Conservation (phyloP, 2,329 filamentous ascomycete genomes). For the Botrytis galanthina region DNA sequence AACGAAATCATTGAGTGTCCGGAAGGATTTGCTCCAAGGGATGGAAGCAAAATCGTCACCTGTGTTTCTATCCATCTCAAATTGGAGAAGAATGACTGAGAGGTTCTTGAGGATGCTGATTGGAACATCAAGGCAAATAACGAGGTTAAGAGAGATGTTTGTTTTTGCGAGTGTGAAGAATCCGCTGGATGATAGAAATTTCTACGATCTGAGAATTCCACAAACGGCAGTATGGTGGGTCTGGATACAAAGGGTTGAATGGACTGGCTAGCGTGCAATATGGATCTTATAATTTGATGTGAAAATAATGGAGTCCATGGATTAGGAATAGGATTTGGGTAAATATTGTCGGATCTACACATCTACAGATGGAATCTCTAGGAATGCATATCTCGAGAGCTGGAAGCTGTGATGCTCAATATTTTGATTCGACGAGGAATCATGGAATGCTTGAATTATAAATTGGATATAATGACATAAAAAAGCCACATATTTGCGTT, state of each 20-base stretch:
- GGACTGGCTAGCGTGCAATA: not conserved
- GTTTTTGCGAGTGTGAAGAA: not conserved
- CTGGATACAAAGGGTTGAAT: not conserved
- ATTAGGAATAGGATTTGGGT: not conserved
- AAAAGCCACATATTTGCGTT: not conserved
- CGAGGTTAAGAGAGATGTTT: not conserved
- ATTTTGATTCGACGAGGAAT: not conserved
- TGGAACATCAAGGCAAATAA: not conserved
- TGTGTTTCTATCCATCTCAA: not conserved
- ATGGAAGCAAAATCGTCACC: not conserved
- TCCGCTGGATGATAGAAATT: not conserved
- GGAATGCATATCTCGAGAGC: not conserved
- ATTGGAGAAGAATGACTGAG: not conserved
- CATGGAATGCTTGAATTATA: not conserved
- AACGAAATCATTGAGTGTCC: not conserved
- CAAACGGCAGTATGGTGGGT: not conserved
- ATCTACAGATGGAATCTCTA: not conserved
- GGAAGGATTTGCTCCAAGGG: not conserved
- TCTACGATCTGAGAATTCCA: not conserved
- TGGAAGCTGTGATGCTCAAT: not conserved
- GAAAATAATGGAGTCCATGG: not conserved
- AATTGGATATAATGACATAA: not conserved
- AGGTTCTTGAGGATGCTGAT: too few species aligned
- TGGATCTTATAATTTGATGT: not conserved
- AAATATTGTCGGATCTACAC: too few species aligned